These are phyloP conservation scores for Senna siamea DNA, from an alignment of 306 rosid species.

Conservation along the genomic window DNA sequence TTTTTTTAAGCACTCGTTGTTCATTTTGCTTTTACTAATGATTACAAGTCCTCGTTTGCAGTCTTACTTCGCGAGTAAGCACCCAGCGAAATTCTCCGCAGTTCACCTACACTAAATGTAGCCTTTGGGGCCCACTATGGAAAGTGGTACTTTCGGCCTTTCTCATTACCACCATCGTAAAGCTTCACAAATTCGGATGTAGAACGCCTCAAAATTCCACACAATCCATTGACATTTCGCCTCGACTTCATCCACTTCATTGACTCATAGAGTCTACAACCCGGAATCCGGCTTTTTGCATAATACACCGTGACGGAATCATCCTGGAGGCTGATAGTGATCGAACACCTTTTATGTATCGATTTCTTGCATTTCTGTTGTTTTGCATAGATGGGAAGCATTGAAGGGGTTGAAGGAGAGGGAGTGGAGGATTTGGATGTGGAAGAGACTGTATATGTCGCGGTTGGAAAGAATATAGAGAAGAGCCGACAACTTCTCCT, in stretches of 20 bases:
- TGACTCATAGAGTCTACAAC: conserved; percentile 6
- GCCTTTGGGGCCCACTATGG: not conserved
- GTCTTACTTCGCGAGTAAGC: not conserved
- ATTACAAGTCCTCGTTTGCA: no score
- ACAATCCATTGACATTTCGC: not conserved
- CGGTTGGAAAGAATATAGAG: conserved; percentile 63
- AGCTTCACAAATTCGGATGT: not conserved
- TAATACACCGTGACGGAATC: not conserved
- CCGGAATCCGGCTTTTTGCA: not conserved
- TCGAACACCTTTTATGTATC: not conserved
- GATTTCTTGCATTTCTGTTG: not conserved
- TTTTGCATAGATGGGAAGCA: conserved; percentile 62
- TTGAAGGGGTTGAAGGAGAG: conserved; percentile 39
- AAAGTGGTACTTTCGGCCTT: not conserved
- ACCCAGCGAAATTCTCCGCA: not conserved
- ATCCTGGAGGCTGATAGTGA: not conserved
- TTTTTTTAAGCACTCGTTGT: no score
- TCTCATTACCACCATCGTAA: not conserved
- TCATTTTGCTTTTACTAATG: no score
- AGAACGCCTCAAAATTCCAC: not conserved
- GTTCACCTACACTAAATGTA: not conserved
- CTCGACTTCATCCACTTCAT: not conserved
- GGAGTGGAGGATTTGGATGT: conserved; percentile 43
- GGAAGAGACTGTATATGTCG: conserved; percentile 70
- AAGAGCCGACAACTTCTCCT: conserved; percentile 52